Conservation (phyloP, 1,139 yeast genomes). For the Kurtzmaniella natalensis region DNA sequence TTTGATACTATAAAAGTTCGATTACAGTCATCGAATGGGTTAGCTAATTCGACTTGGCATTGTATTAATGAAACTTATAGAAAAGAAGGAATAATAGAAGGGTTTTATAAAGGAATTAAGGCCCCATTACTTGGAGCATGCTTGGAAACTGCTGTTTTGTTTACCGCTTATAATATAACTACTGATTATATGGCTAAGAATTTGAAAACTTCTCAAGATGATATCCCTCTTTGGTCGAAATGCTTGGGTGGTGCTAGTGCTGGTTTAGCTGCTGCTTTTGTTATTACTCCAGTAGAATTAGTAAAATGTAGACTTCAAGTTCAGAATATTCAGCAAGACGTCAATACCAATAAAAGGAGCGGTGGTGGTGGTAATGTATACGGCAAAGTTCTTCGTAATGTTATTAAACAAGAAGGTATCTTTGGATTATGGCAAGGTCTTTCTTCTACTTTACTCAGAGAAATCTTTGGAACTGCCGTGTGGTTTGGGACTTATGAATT, state of each 20-base stretch:
- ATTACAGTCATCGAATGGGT: conserved; percentile 57
- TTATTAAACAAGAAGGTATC: conserved; percentile 52
- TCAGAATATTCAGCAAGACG: conserved; percentile 6
- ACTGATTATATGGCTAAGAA: conserved; percentile 13
- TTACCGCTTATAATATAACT: conserved; percentile 49
- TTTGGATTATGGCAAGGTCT: conserved; percentile 75
- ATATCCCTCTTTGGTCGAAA: conserved; percentile 34
- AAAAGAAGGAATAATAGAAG: conserved; percentile 59
- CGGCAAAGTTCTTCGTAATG: conserved; percentile 34
- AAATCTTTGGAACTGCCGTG: conserved; percentile 84
- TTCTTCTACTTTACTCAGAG: conserved; percentile 76
- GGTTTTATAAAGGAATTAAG: conserved; percentile 57
- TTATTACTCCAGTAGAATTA: conserved; percentile 85
- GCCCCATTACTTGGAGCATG: conserved; percentile 89
- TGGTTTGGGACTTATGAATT: conserved; percentile 91
- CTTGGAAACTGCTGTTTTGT: conserved; percentile 73
- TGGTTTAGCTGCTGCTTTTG: conserved; percentile 79
- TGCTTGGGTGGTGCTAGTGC: conserved; percentile 72
- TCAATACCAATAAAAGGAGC: background rate
- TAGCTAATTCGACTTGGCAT: conserved; percentile 42
- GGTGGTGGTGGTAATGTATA: conserved; percentile 11
- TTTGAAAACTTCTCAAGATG: conserved; percentile 16
- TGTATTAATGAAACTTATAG: conserved; percentile 58
- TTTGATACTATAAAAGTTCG: conserved; percentile 91
- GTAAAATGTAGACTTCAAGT: conserved; percentile 89